phyloP scores from a whole-genome alignment of 257 asterid genomes.

The Solanum arcanum region DNA sequence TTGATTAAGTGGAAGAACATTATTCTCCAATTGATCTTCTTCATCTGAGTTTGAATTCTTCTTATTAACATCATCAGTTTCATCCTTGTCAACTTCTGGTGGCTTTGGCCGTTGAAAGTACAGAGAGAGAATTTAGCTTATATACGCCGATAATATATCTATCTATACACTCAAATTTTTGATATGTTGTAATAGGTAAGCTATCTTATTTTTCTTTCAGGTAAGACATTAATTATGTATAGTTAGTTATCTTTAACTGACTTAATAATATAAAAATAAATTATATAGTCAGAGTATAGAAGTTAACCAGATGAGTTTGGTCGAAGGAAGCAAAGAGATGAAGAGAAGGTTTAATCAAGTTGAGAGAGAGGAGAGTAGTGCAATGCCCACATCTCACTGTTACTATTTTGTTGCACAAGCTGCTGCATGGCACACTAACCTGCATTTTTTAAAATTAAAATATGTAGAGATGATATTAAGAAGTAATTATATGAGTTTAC shows the following conservation, averaged over 20 bases:
- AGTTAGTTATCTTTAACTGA: too few species aligned
- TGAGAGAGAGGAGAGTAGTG: constrained; percentile 47
- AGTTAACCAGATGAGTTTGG: constrained; percentile 3
- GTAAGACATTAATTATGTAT: too few species aligned
- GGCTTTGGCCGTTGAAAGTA: constrained; percentile 10
- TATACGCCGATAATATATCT: background rate
- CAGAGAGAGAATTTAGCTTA: background rate
- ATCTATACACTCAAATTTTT: too few species aligned
- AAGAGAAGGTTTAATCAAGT: constrained; percentile 30
- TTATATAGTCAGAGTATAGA: background rate
- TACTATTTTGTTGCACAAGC: constrained; percentile 35
- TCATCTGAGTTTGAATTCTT: constrained; percentile 15
- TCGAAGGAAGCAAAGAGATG: constrained; percentile 31
- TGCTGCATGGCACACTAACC: constrained; percentile 70
- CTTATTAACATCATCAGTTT: constrained; percentile 7
- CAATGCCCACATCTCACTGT: constrained; percentile 83
- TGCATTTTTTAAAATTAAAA: constrained; percentile 4
- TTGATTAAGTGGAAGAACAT: constrained; percentile 12
- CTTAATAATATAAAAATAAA: too few species aligned
- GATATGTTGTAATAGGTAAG: background rate
- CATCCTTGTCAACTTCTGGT: constrained; percentile 10
- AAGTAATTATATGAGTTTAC: background rate
- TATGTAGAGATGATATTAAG: background rate
- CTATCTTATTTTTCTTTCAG: background rate
- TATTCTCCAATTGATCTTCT: constrained; percentile 22